Evolutionary conservation across 73 alveolate genomes (phyloP).

Genomic region (Symbiodinium natans): DNA sequence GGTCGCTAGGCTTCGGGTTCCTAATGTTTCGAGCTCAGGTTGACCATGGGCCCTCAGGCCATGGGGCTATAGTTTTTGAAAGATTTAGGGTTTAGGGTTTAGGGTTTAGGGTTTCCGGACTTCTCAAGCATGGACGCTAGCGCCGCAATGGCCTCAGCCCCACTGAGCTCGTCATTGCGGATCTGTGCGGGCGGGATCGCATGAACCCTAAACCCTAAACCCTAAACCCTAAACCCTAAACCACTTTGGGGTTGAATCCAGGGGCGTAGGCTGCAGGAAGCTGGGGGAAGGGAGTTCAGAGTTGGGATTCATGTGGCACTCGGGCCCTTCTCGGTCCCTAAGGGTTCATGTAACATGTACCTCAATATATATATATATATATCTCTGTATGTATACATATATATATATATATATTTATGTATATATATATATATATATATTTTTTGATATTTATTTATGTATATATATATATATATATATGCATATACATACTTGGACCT

Average conservation of each 20-base stretch:
- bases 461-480: too few species aligned
- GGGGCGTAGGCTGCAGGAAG: background rate
- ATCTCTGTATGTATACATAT: background rate
- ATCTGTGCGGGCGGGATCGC: background rate
- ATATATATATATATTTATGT: too few species aligned
- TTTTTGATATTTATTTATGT: too few species aligned
- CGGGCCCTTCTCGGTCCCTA: background rate
- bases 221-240: background rate
- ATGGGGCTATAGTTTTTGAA: too few species aligned
- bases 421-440: too few species aligned
- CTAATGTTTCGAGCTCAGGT: too few species aligned
- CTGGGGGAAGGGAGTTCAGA: background rate
- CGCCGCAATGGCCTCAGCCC: background rate
- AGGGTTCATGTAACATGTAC: background rate
- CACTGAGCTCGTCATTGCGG: conserved; percentile 20
- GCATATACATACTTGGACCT: too few species aligned
- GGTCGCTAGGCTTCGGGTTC: too few species aligned
- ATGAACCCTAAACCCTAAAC: background rate
- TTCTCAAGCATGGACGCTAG: background rate
- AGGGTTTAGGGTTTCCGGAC: too few species aligned
- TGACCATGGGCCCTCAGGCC: too few species aligned
- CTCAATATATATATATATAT: background rate
- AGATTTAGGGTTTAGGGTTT: too few species aligned
- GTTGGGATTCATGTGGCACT: background rate
- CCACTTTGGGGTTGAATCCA: background rate